phyloP scores from a whole-genome alignment of 805 yeast species.

The Candida patagonica region DNA sequence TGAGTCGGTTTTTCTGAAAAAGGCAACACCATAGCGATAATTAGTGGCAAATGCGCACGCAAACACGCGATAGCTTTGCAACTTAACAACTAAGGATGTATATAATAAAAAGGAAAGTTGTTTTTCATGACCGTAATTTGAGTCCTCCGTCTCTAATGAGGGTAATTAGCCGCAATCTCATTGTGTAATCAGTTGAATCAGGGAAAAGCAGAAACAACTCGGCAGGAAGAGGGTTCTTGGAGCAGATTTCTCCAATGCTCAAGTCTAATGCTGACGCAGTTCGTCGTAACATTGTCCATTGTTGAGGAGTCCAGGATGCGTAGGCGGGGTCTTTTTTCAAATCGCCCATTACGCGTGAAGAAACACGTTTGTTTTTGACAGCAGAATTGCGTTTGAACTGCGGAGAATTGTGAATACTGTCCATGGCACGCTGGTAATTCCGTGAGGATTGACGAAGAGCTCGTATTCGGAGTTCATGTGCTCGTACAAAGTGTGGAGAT shows the following conservation, averaged over 20 bases:
- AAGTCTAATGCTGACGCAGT: neutral
- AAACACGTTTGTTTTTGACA: neutral
- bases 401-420: neutral
- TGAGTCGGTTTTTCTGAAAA: conserved; percentile 1
- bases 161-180: neutral
- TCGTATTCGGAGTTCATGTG: conserved; percentile 1
- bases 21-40: neutral
- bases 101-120: too few species aligned
- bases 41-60: neutral
- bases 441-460: neutral
- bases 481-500: conserved; percentile 1
- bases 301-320: neutral
- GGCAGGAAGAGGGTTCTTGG: neutral
- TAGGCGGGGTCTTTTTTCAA: neutral
- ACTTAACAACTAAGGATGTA: neutral
- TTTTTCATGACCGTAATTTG: too few species aligned
- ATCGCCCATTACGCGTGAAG: neutral
- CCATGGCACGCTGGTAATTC: neutral
- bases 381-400: too few species aligned
- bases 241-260: neutral
- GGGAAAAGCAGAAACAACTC: neutral
- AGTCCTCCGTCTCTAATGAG: neutral
- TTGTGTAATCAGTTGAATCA: neutral
- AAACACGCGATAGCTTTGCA: neutral
- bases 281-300: neutral